These are phyloP conservation scores for Massariosphaeria phaeospora DNA, from an alignment of 495 filamentous ascomycete genomes.

Conservation along the genomic window DNA sequence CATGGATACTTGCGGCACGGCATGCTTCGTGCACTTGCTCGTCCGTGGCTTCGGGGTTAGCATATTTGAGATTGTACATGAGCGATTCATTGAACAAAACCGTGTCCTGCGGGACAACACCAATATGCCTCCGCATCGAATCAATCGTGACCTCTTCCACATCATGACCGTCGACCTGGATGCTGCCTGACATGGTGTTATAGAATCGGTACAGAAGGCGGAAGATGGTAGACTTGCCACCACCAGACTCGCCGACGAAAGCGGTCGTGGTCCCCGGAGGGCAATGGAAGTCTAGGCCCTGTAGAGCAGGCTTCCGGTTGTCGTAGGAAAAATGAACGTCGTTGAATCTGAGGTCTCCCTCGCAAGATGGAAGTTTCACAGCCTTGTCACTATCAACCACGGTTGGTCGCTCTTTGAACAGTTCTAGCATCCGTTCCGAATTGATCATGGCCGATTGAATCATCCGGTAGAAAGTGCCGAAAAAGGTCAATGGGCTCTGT, in stretches of 20 bases:
- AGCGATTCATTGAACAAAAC: slow-evolving; percentile 94
- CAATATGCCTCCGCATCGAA: slow-evolving; percentile 82
- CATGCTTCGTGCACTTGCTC: slow-evolving; percentile 88
- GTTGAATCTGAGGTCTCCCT: slow-evolving; percentile 77
- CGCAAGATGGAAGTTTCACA: slow-evolving; percentile 56
- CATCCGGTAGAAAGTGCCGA: slow-evolving; percentile 94
- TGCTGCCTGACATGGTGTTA: slow-evolving; percentile 69
- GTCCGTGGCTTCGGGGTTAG: slow-evolving; percentile 77
- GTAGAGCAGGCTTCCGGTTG: slow-evolving; percentile 74
- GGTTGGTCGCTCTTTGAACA: slow-evolving; percentile 91
- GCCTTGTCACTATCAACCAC: slow-evolving; percentile 66
- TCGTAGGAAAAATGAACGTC: slow-evolving; percentile 91
- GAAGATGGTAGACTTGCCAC: slow-evolving; percentile 97
- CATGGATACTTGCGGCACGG: slow-evolving; percentile 87
- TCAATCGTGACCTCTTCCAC: slow-evolving; percentile 85
- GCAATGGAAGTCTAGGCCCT: slow-evolving; percentile 75
- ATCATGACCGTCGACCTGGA: slow-evolving; percentile 77
- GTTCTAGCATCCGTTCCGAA: slow-evolving; percentile 85
- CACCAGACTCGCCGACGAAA: slow-evolving; percentile 91
- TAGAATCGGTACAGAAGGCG: slow-evolving; percentile 94
- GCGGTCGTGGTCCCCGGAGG: slow-evolving; percentile 88
- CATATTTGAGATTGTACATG: slow-evolving; percentile 97
- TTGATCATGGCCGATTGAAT: slow-evolving; percentile 97
- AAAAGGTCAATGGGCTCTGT: slow-evolving; percentile 91
- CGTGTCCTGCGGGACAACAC: slow-evolving; percentile 95